Conservation (phyloP, 495 filamentous ascomycete genomes). For the Schizothecium vesticola region DNA sequence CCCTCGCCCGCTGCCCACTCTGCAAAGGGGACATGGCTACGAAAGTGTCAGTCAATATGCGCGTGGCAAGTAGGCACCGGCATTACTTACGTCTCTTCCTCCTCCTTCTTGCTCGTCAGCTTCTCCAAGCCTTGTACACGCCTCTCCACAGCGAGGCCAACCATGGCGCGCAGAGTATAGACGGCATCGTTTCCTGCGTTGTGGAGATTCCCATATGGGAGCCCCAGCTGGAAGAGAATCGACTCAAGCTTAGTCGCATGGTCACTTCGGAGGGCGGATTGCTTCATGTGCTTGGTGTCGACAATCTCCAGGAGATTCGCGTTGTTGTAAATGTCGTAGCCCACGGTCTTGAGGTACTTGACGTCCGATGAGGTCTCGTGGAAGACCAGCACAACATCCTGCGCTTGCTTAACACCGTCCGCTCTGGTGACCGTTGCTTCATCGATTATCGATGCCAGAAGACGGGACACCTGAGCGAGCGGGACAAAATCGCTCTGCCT, state of each 20-base stretch:
- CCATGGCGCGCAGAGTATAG: slow-evolving; percentile 72
- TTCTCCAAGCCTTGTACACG: slow-evolving; percentile 2
- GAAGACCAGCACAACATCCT: slow-evolving; percentile 72
- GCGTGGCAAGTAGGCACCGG: background rate
- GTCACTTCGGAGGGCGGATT: slow-evolving; percentile 44
- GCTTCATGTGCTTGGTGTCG: slow-evolving; percentile 68
- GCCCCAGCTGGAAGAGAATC: slow-evolving; percentile 59
- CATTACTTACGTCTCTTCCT: background rate
- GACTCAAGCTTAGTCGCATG: slow-evolving; percentile 50
- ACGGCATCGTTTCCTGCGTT: slow-evolving; percentile 94
- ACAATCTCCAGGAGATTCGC: slow-evolving; percentile 54
- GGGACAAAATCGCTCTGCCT: slow-evolving; percentile 34
- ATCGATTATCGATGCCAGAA: slow-evolving; percentile 29
- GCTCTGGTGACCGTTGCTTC: background rate
- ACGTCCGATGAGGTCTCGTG: slow-evolving; percentile 66
- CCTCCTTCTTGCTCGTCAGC: background rate
- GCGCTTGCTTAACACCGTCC: slow-evolving; percentile 12
- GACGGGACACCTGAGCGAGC: slow-evolving; percentile 2
- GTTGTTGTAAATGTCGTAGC: slow-evolving; percentile 52
- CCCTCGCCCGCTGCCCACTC: slow-evolving; percentile 24
- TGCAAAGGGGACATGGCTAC: slow-evolving; percentile 10
- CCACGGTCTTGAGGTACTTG: slow-evolving; percentile 53
- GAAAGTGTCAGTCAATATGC: background rate
- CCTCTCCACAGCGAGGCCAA: slow-evolving; percentile 56
- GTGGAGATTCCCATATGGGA: slow-evolving; percentile 63